Conservation (phyloP, 352 stramenopile species). For the Pythium dissotocum region DNA sequence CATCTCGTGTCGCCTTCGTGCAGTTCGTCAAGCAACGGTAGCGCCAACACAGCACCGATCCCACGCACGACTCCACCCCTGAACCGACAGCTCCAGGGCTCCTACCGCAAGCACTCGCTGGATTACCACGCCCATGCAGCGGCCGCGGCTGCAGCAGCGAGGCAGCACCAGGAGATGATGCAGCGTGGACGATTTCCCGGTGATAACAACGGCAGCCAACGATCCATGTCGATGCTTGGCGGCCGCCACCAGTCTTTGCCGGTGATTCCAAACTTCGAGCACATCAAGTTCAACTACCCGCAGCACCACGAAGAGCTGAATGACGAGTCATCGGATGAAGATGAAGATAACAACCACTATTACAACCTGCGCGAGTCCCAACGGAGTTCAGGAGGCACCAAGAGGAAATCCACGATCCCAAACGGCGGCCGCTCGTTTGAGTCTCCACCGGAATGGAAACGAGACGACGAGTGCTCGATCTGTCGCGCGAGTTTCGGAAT, state of each 20-base stretch:
- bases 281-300: constrained; percentile 18
- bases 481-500: constrained; percentile 76
- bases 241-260: constrained; percentile 57
- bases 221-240: constrained; percentile 16
- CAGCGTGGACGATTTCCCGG: not conserved
- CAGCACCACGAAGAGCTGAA: constrained; percentile 10
- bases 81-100: constrained; percentile 23
- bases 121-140: constrained; percentile 31
- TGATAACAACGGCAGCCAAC: constrained; percentile 1
- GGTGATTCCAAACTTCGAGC: constrained; percentile 53
- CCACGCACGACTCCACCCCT: constrained; percentile 27
- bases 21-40: constrained; percentile 49
- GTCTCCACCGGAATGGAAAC: constrained; percentile 69
- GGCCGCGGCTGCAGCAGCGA: constrained; percentile 19
- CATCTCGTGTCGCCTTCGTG: constrained; percentile 63
- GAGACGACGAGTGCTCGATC: constrained; percentile 77
- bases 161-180: constrained; percentile 30
- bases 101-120: constrained; percentile 40
- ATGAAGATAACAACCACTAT: constrained; percentile 23
- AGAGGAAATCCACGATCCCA: not conserved
- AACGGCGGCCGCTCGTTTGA: constrained; percentile 33
- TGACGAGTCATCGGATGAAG: constrained; percentile 28
- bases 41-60: constrained; percentile 20
- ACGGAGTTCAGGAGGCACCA: not conserved
- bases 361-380: constrained; percentile 3